Evolutionary conservation across 441 rosid species (phyloP).

Genomic region (Adansonia rubrostipa): DNA sequence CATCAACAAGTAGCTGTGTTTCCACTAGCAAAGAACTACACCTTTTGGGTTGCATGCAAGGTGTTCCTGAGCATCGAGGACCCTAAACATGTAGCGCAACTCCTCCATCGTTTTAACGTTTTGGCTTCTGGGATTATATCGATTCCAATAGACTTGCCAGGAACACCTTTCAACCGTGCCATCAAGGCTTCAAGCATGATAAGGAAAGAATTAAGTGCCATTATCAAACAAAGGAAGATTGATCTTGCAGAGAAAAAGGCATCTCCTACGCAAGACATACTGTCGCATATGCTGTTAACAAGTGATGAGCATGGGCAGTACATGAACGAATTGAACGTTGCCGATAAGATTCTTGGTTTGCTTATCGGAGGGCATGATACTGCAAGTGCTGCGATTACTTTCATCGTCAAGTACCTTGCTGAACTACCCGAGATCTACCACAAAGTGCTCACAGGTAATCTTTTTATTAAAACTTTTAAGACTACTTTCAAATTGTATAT

Average conservation of each 20-base stretch:
- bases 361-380: constrained; percentile 49
- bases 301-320: constrained; percentile 43
- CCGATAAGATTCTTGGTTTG: constrained; percentile 38
- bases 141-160: constrained; percentile 49
- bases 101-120: constrained; percentile 38
- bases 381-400: constrained; percentile 43
- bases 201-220: constrained; percentile 32
- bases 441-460: constrained; percentile 34
- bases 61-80: constrained; percentile 50
- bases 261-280: constrained; percentile 31
- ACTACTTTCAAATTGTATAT: not conserved
- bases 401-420: constrained; percentile 39
- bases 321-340: constrained; percentile 36
- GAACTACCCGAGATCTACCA: constrained; percentile 41
- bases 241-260: constrained; percentile 35
- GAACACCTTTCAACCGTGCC: constrained; percentile 43
- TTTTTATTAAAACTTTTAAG: not conserved
- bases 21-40: constrained; percentile 45
- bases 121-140: constrained; percentile 47
- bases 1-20: constrained; percentile 39
- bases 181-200: constrained; percentile 36
- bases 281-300: constrained; percentile 42
- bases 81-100: constrained; percentile 31
- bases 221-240: constrained; percentile 46
- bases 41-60: constrained; percentile 46